Conservation (phyloP, 345 rosid species). For the Hypericum perforatum region DNA sequence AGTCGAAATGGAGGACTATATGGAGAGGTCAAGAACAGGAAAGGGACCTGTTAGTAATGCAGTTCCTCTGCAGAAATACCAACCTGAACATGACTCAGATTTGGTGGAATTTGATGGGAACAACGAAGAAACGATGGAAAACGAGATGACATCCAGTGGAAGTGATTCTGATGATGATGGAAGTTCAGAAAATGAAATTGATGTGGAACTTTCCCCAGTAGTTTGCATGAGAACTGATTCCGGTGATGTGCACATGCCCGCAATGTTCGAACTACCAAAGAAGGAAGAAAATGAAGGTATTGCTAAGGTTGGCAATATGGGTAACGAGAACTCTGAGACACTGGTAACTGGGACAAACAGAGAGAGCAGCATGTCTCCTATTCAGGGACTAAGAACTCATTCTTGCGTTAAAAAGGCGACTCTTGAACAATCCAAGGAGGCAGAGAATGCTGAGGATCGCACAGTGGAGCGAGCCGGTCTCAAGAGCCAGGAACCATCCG, state of each 20-base stretch:
- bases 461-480: slow-evolving; percentile 7
- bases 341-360: neutral
- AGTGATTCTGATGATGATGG: slow-evolving; percentile 31
- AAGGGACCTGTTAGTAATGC: slow-evolving; percentile 54
- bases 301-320: slow-evolving; percentile 17
- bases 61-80: slow-evolving; percentile 60
- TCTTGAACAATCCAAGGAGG: slow-evolving; percentile 9
- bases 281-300: no score
- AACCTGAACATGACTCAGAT: slow-evolving; percentile 38
- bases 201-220: no score
- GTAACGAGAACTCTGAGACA: neutral
- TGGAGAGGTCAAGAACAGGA: slow-evolving; percentile 52
- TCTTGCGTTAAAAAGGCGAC: neutral
- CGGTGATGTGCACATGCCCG: no score
- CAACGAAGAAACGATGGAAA: slow-evolving; percentile 39
- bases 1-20: slow-evolving; percentile 76
- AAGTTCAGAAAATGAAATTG: no score
- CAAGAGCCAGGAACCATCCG: no score
- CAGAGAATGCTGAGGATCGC: slow-evolving; percentile 10
- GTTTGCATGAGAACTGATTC: no score
- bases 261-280: no score
- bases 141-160: slow-evolving; percentile 38
- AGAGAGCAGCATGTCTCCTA: no score
- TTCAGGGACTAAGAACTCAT: no score
- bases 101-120: slow-evolving; percentile 39